These are phyloP conservation scores for Erythrobasidium yunnanense DNA, from an alignment of 768 basidiomycete species.

Conservation along the genomic window DNA sequence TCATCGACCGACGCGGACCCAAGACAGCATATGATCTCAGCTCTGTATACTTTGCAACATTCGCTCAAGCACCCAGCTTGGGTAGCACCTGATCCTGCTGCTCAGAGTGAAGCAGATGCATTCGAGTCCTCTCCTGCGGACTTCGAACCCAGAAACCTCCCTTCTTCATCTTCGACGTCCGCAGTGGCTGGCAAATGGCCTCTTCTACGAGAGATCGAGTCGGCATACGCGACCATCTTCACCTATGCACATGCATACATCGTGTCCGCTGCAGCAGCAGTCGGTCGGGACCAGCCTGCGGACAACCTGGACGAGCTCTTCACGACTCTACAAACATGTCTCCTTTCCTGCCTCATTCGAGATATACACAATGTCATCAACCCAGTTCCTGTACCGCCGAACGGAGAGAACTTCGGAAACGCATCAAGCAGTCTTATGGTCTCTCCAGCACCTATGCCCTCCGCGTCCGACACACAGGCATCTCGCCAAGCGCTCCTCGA, in stretches of 20 bases:
- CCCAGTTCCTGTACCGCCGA: conserved; percentile 13
- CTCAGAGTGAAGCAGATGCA: neutral
- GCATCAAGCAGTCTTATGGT: too few species aligned
- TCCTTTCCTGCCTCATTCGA: neutral
- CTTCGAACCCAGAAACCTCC: neutral
- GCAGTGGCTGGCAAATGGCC: too few species aligned
- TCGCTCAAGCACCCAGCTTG: conserved; percentile 7
- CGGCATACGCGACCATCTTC: conserved; percentile 18
- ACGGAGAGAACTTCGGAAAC: neutral
- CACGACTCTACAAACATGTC: neutral
- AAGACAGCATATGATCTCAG: conserved; percentile 10
- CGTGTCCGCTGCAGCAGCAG: neutral
- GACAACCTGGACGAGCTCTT: neutral
- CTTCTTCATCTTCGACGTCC: neutral
- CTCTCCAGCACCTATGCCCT: neutral
- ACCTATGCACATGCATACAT: conserved; percentile 5
- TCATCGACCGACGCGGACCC: conserved; percentile 4
- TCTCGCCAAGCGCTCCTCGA: conserved; percentile 10
- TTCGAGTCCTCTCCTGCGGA: conserved; percentile 19
- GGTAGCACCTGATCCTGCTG: neutral
- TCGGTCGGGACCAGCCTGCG: neutral
- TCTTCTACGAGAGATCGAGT: conserved; percentile 11
- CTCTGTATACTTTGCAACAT: conserved; percentile 7
- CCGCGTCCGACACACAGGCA: neutral
- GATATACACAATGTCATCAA: conserved; percentile 9